Percentiles rank a stretch among this genome's conserved stretches.
phyloP scores from a whole-genome alignment of 306 rosid genomes.

The Parietaria judaica region DNA sequence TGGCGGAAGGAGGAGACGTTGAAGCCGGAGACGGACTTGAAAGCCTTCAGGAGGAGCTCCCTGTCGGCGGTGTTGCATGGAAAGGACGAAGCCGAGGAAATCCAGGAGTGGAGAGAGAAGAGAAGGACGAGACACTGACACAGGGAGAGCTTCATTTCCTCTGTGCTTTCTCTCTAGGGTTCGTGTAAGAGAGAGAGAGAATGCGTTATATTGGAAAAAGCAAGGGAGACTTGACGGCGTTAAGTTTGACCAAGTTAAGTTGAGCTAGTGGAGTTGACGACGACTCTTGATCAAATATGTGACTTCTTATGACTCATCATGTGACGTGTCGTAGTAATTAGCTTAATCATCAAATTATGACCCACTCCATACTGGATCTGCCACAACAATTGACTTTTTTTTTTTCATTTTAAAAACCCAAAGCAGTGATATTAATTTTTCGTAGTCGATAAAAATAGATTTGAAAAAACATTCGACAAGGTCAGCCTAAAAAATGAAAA shows the following conservation, averaged over 20 bases:
- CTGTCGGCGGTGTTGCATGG: slow-evolving; percentile 48
- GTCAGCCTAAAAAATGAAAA: background rate
- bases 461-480: background rate
- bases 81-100: slow-evolving; percentile 4
- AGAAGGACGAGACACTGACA: slow-evolving; percentile 28
- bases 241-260: slow-evolving; percentile 26
- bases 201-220: background rate
- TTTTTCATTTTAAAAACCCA: slow-evolving; percentile 1
- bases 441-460: slow-evolving; percentile 2
- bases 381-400: background rate
- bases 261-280: slow-evolving; percentile 41
- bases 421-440: slow-evolving; percentile 4
- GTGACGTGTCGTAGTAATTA: background rate
- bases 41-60: slow-evolving; percentile 41
- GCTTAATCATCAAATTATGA: background rate
- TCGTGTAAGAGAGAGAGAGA: slow-evolving; percentile 1
- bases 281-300: background rate
- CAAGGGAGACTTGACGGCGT: slow-evolving; percentile 24
- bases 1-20: slow-evolving; percentile 37
- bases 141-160: slow-evolving; percentile 16
- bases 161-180: background rate
- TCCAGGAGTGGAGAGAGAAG: slow-evolving; percentile 15
- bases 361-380: background rate
- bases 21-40: slow-evolving; percentile 56
- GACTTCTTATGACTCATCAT: slow-evolving; percentile 5